Evolutionary conservation across 306 rosid genomes (phyloP).

Genomic region (Vicia faba): DNA sequence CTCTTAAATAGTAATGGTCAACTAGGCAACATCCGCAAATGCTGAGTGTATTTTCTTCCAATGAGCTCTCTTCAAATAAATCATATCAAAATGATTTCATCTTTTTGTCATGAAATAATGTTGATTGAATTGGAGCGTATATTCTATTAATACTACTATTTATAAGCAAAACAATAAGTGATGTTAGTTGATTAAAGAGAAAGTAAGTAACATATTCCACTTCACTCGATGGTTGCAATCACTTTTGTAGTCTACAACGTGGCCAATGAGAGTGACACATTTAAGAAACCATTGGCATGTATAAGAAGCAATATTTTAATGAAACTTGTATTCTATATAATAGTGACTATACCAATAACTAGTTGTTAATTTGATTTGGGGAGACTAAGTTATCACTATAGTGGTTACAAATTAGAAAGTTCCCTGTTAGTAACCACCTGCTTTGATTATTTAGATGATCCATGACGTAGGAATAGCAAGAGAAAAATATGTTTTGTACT

Average conservation of each 20-base stretch:
- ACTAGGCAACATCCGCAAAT: not conserved
- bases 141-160: constrained; percentile 20
- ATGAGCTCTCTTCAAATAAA: constrained; percentile 7
- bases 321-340: constrained; percentile 1
- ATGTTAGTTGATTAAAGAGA: constrained; percentile 9
- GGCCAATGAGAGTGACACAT: constrained; percentile 2
- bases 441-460: constrained; percentile 34
- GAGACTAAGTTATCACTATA: constrained; percentile 6
- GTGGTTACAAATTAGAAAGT: constrained; percentile 27
- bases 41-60: constrained; percentile 27
- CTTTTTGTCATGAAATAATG: constrained; percentile 9
- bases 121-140: constrained; percentile 27
- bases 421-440: constrained; percentile 35
- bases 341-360: constrained; percentile 6
- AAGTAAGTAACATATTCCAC: constrained; percentile 8
- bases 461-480: constrained; percentile 31
- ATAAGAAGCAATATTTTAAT: constrained; percentile 1
- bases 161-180: constrained; percentile 24
- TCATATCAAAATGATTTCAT: constrained; percentile 12
- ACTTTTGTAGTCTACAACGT: constrained; percentile 14
- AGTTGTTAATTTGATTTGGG: constrained; percentile 19
- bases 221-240: constrained; percentile 7
- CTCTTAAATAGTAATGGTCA: too few species aligned
- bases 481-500: constrained; percentile 11
- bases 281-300: constrained; percentile 21